Conservation (phyloP, 345 rosid genomes). For the Camelina hispida region DNA sequence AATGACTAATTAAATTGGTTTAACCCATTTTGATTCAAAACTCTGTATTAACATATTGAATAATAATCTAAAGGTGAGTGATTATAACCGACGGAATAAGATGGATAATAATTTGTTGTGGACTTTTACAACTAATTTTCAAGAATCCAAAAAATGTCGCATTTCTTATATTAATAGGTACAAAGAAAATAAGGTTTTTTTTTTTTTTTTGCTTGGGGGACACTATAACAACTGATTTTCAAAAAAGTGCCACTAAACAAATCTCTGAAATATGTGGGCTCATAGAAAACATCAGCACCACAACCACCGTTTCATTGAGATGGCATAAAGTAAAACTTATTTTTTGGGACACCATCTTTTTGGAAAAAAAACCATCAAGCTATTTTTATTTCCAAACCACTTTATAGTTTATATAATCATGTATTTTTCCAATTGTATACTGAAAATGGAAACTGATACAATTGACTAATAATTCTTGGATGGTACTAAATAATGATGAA, state of each 20-base stretch:
- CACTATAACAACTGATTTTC: conserved; percentile 1
- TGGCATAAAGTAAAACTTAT: not conserved
- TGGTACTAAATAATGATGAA: not conserved
- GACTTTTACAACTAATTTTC: not conserved
- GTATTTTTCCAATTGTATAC: not conserved
- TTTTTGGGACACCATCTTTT: too few species aligned
- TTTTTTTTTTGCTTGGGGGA: not conserved
- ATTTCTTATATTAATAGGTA: not conserved
- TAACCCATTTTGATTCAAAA: too few species aligned
- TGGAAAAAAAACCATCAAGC: not conserved
- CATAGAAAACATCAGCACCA: not conserved
- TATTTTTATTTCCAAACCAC: not conserved
- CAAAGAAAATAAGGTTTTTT: not conserved
- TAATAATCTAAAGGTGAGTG: too few species aligned
- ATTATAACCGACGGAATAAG: too few species aligned
- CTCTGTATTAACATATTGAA: too few species aligned
- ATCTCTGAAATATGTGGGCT: not conserved
- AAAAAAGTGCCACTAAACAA: not conserved
- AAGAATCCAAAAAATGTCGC: not conserved
- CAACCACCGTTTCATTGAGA: conserved; percentile 5
- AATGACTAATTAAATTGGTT: not conserved
- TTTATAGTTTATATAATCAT: not conserved
- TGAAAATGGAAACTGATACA: not conserved
- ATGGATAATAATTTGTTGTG: too few species aligned
- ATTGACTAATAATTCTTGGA: not conserved